Conservation (phyloP, 257 asterid species). For the Solanum ossicruentum region DNA sequence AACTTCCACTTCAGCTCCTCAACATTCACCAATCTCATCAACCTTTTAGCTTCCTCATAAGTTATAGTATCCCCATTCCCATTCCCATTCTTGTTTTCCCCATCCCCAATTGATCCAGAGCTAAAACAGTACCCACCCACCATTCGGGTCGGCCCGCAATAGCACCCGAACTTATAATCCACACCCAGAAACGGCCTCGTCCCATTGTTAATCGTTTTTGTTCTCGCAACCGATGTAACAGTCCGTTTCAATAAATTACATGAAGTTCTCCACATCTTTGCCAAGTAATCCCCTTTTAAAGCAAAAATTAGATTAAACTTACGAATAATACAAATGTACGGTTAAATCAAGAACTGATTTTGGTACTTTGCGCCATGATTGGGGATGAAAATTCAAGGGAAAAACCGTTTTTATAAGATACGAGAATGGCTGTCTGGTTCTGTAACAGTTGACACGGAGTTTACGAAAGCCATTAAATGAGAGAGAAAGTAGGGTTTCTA, state of each 20-base stretch:
- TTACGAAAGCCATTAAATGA: background rate
- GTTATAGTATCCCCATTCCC: conserved; percentile 18
- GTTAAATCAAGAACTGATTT: background rate
- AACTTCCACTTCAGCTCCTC: conserved; percentile 61
- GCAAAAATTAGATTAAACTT: background rate
- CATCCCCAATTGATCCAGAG: conserved; percentile 7
- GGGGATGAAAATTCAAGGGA: background rate
- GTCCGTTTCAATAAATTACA: conserved; percentile 24
- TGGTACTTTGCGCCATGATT: background rate
- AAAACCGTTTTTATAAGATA: background rate
- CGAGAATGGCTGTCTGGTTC: background rate
- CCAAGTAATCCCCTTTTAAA: background rate
- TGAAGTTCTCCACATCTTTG: conserved; percentile 42
- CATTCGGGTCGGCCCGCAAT: background rate
- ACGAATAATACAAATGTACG: background rate
- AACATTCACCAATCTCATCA: conserved; percentile 90
- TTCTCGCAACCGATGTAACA: background rate
- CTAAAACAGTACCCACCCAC: conserved; percentile 2
- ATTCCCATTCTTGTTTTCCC: background rate
- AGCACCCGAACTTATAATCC: background rate
- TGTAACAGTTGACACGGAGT: background rate
- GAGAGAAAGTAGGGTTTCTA: background rate
- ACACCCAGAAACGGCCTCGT: background rate
- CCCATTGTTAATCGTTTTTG: background rate
- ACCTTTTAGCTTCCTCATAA: conserved; percentile 65